Evolutionary conservation across 2,329 filamentous ascomycete genomes (phyloP).

Genomic region (Calonectria fujianensis): DNA sequence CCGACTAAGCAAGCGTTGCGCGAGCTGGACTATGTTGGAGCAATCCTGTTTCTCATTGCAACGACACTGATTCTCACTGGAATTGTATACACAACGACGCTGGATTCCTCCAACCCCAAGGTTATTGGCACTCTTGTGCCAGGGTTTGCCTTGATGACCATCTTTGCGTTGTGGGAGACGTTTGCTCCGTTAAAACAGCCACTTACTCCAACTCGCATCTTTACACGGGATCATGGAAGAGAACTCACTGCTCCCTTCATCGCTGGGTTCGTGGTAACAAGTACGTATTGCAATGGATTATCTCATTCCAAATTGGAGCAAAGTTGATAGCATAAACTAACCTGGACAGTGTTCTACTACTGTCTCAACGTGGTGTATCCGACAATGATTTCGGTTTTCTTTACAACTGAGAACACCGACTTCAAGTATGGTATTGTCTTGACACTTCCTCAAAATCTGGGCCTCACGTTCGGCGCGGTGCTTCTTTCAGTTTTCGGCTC

Average conservation of each 20-base stretch:
- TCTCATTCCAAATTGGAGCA: too few relatives aligned
- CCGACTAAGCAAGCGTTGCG: conserved; percentile 59
- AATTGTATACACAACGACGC: conserved; percentile 62
- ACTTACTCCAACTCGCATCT: conserved; percentile 66
- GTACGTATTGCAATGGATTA: neutral
- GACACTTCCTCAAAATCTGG: conserved; percentile 66
- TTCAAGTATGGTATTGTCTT: conserved; percentile 51
- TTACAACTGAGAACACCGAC: conserved; percentile 39
- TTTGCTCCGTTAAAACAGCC: conserved; percentile 61
- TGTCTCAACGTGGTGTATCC: conserved; percentile 67
- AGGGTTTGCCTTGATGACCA: conserved; percentile 59
- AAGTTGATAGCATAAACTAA: neutral
- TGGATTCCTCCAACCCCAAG: conserved; percentile 59
- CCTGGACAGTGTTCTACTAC: conserved; percentile 67
- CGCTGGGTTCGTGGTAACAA: conserved; percentile 67
- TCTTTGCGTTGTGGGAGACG: conserved; percentile 63
- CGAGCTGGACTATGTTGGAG: conserved; percentile 63
- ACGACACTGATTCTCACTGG: conserved; percentile 62
- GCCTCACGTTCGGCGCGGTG: conserved; percentile 64
- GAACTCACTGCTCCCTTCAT: conserved; percentile 68
- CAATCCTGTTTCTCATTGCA: conserved; percentile 60
- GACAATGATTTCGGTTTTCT: conserved; percentile 62
- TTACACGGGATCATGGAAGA: conserved; percentile 65
- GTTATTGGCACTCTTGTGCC: conserved; percentile 61
- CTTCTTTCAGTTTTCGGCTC: conserved; percentile 64